Evolutionary conservation across 176 grass and related monocot genomes (phyloP), one percentile per base, ranked within the genome.

Genomic region (Otatea glauca): DNA sequence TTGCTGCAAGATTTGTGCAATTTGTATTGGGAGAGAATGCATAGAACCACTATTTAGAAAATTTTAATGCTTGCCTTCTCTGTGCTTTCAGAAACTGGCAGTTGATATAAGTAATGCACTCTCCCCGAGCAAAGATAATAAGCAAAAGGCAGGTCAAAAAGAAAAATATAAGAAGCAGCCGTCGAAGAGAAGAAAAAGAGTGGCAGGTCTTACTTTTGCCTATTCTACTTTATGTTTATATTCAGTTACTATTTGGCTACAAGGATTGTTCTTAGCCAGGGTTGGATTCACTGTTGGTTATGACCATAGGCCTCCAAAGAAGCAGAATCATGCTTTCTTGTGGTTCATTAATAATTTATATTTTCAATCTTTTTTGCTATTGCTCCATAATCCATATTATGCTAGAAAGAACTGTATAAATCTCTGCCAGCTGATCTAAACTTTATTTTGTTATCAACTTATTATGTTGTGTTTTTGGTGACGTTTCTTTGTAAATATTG

Each of bases 171-270:
- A 65, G 25, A 92, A 76, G 74, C 77, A 83, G 68, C 78, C 83
- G 55, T 54, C 71, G 17, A 87, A 75, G 61, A 83, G 76, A 68
- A 78, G 86, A 55, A 48, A 85, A 69, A 84, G 82, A 74, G 72
- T 74, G 45, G 13, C 67, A 92, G 89, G 96, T 98, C 64, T 71
- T 83, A 77, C 45, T 85, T 88, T 60, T 92, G 29, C 47, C 32
- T 60, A 69, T 60, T 82, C 47, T 77, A 69, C 32, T 77, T 86
- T 45, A 37, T 43, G 34, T 72, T 85, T 49, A 13, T 61, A 51
- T 62, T 62, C 44, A 65, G 37, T 88, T 44, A 68, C 32, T 32
- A 66, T 69, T 75, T 89, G 87, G 68, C 76, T 63, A 55, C 14
- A 48, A 48, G 25, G 66, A 54, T 55, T 84, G 21, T 56, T 76